Percentiles rank a stretch among this genome's conserved stretches.
Evolutionary conservation across 495 filamentous ascomycete species (phyloP).

Genomic region (Clavariopsis aquatica): DNA sequence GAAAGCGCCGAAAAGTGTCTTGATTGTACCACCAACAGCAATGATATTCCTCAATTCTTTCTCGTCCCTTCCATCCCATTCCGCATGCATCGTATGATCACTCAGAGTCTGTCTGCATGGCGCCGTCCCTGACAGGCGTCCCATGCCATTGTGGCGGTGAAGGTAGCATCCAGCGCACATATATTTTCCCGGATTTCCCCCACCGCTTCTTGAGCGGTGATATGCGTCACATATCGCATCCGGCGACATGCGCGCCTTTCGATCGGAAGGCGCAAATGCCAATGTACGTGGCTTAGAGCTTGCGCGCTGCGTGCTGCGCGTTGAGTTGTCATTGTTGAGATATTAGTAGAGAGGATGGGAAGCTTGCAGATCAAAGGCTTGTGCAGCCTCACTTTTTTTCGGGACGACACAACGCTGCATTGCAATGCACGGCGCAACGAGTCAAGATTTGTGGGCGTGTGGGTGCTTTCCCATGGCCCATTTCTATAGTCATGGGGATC

Average conservation of each 20-base stretch:
- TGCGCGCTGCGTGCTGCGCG: constrained; percentile 26
- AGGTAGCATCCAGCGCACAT: background rate
- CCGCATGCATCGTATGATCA: constrained; percentile 6
- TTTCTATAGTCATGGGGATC: background rate
- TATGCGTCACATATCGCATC: constrained; percentile 11
- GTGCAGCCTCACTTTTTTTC: constrained; percentile 17
- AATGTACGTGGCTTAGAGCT: constrained; percentile 13
- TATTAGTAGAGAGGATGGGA: background rate
- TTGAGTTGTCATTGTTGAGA: constrained; percentile 25
- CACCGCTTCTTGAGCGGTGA: background rate
- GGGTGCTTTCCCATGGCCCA: background rate
- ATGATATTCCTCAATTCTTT: background rate
- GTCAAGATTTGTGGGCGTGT: background rate
- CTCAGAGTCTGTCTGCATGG: background rate
- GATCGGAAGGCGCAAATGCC: background rate
- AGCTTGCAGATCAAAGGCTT: background rate
- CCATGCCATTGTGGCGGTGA: constrained; percentile 27
- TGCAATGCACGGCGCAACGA: background rate
- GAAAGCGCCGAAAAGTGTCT: background rate
- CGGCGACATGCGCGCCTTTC: background rate
- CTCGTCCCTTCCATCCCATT: background rate
- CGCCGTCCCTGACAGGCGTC: constrained; percentile 2
- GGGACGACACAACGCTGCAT: background rate
- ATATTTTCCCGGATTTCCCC: background rate
- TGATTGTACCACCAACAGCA: constrained; percentile 1